Evolutionary conservation across 108 stramenopile species (phyloP).

Genomic region (Skeletonema menzelii): DNA sequence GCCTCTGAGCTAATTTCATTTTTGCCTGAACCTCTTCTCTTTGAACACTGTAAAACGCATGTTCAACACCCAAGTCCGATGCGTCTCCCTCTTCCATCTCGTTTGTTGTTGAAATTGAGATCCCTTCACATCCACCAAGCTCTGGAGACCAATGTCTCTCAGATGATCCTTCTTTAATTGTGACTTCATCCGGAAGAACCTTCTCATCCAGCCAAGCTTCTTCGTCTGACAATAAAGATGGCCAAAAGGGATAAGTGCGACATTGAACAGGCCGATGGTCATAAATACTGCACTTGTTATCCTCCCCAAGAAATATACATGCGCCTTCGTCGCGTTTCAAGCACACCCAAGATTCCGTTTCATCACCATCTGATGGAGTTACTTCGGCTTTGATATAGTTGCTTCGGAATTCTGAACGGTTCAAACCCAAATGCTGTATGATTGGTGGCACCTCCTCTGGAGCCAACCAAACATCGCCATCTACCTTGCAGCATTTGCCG

Average conservation of each 20-base stretch:
- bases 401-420: conserved; percentile 12
- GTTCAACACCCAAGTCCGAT: not conserved
- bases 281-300: conserved; percentile 53
- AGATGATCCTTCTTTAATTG: conserved; percentile 13
- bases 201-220: conserved; percentile 53
- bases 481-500: conserved; percentile 70
- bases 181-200: conserved; percentile 38
- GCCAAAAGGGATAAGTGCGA: conserved; percentile 70
- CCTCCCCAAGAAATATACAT: conserved; percentile 42
- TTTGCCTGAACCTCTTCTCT: conserved; percentile 34
- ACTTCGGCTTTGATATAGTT: conserved; percentile 24
- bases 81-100: not conserved
- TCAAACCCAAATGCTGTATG: conserved; percentile 19
- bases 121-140: conserved; percentile 66
- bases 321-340: conserved; percentile 42
- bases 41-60: conserved; percentile 2
- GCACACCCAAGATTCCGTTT: conserved; percentile 41
- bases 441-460: conserved; percentile 49
- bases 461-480: conserved; percentile 62
- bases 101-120: conserved; percentile 7
- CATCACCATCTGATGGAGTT: conserved; percentile 4
- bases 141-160: conserved; percentile 56
- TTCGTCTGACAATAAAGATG: conserved; percentile 40
- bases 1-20: conserved; percentile 32
- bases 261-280: conserved; percentile 59